A percentile compares a stretch with the other conserved stretches of the same genome.
These are phyloP conservation scores for Fusarium scirpi DNA, from an alignment of 2,329 filamentous ascomycete genomes.

Conservation along the genomic window DNA sequence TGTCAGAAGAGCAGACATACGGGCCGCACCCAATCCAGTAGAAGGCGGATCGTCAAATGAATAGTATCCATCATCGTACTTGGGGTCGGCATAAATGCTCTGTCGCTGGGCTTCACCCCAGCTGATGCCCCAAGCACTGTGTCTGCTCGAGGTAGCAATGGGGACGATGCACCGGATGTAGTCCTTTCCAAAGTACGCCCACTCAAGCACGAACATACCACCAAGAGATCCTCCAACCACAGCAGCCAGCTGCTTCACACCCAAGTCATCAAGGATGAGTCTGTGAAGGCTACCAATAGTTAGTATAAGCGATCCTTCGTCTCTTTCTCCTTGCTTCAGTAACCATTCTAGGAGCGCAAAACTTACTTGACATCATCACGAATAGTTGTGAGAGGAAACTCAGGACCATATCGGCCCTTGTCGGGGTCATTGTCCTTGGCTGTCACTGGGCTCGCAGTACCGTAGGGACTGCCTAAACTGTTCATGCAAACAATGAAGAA, in stretches of 20 bases:
- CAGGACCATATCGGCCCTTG: slow-evolving; percentile 87
- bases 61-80: slow-evolving; percentile 98
- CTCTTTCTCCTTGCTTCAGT: background rate
- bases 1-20: slow-evolving; percentile 95
- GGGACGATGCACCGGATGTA: slow-evolving; percentile 85
- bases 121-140: slow-evolving; percentile 91
- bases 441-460: slow-evolving; percentile 89
- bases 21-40: slow-evolving; percentile 89
- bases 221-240: slow-evolving; percentile 88
- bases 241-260: slow-evolving; percentile 80
- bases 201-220: slow-evolving; percentile 91
- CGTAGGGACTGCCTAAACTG: slow-evolving; percentile 86
- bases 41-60: slow-evolving; percentile 85
- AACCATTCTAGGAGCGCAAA: too few relatives aligned
- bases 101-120: slow-evolving; percentile 91
- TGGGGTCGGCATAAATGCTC: slow-evolving; percentile 97
- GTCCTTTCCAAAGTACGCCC: slow-evolving; percentile 89
- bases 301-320: slow-evolving; percentile 20
- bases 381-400: slow-evolving; percentile 95
- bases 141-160: slow-evolving; percentile 85
- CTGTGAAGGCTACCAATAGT: slow-evolving; percentile 73
- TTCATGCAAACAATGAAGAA: slow-evolving; percentile 92
- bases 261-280: slow-evolving; percentile 82
- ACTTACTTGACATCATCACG: slow-evolving; percentile 91
- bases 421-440: slow-evolving; percentile 82